Conservation (phyloP, 2,329 filamentous ascomycete genomes). For the Apiospora arundinis region DNA sequence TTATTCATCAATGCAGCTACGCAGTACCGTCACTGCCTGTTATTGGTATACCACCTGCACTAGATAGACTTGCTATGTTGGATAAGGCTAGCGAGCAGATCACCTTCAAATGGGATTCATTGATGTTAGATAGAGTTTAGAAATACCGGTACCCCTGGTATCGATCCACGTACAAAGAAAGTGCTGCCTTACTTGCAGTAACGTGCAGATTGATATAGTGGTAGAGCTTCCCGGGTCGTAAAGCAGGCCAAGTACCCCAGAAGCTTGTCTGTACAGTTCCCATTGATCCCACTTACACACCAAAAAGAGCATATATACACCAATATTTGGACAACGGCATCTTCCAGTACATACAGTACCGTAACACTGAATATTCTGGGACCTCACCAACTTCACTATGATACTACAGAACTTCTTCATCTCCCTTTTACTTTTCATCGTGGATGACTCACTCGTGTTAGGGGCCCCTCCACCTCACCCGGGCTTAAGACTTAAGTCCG, state of each 20-base stretch:
- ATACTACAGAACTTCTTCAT: background rate
- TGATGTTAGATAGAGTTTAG: too few relatives aligned
- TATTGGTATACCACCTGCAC: background rate
- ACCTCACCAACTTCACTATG: background rate
- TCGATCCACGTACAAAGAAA: too few relatives aligned
- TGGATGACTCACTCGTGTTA: conserved; percentile 9
- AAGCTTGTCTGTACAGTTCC: background rate
- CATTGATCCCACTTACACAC: background rate
- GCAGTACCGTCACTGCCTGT: background rate
- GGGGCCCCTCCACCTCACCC: background rate
- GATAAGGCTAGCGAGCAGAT: background rate
- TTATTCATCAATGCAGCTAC: background rate
- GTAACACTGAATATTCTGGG: background rate
- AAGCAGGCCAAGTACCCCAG: background rate
- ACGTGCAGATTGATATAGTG: too few relatives aligned
- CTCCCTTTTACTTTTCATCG: background rate
- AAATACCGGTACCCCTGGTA: too few relatives aligned
- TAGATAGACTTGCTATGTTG: too few relatives aligned
- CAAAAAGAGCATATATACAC: background rate
- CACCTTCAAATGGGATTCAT: too few relatives aligned
- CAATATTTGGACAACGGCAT: background rate
- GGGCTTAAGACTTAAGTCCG: conserved; percentile 13
- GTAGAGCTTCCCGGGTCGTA: too few relatives aligned
- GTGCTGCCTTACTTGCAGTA: too few relatives aligned
- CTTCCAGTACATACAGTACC: background rate